Conservation (phyloP, 78 protist genomes). For the Pigoraptor vietnamica region DNA sequence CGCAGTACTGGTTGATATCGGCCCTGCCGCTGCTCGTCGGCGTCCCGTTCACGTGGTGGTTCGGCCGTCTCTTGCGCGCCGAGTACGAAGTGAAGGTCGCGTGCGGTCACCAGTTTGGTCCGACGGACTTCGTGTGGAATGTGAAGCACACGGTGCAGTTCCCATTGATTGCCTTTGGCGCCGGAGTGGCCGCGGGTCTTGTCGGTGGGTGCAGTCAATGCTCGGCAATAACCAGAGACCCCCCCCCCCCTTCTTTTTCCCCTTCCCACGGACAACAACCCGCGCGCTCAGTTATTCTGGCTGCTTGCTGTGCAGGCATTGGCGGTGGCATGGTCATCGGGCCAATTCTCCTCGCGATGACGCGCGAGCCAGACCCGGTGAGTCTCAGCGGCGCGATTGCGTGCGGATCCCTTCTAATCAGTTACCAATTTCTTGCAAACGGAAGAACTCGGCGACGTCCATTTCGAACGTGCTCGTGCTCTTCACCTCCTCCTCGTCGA, state of each 20-base stretch:
- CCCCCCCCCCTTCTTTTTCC: no score
- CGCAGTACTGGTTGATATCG: neutral
- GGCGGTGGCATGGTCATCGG: constrained; percentile 50
- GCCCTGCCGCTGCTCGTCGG: neutral
- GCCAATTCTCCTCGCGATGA: constrained; percentile 34
- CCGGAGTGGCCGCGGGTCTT: neutral
- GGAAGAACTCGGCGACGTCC: neutral
- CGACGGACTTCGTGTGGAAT: constrained; percentile 2
- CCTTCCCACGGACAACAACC: no score
- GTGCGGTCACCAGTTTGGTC: neutral
- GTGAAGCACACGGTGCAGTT: neutral
- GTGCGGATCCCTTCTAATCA: no score
- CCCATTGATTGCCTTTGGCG: neutral
- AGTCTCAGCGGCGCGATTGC: neutral
- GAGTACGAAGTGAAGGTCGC: neutral
- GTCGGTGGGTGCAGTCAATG: no score
- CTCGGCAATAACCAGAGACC: no score
- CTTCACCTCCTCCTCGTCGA: constrained; percentile 41
- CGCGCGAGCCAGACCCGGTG: constrained; percentile 6
- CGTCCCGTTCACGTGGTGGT: neutral
- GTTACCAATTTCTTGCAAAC: no score
- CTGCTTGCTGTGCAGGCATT: constrained; percentile 41
- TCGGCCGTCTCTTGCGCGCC: neutral
- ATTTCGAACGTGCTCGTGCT: constrained; percentile 3
- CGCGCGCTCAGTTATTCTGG: no score